Conservation (phyloP, 1,284 basidiomycete species). For the Taiwanofungus camphoratus region DNA sequence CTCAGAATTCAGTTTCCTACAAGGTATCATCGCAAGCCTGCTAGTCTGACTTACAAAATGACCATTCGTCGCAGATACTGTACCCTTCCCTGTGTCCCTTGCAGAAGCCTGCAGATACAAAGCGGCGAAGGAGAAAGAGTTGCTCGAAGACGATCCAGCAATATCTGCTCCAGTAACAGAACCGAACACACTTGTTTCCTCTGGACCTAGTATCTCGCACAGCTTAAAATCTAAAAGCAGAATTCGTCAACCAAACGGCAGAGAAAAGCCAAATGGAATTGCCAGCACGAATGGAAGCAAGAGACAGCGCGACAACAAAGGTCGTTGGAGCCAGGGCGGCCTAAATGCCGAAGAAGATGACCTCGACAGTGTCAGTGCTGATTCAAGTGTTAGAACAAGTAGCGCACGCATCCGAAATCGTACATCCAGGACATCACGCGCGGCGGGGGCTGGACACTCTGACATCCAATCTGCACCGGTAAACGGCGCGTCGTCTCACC, state of each 20-base stretch:
- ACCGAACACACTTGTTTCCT: neutral
- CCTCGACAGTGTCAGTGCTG: constrained; percentile 10
- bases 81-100: constrained; percentile 57
- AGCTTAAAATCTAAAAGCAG: constrained; percentile 9
- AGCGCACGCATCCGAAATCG: constrained; percentile 14
- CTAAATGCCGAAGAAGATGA: constrained; percentile 11
- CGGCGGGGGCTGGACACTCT: constrained; percentile 12
- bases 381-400: constrained; percentile 13
- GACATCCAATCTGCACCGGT: constrained; percentile 4
- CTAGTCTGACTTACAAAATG: neutral
- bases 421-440: constrained; percentile 13
- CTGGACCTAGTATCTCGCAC: neutral
- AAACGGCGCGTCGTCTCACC: neutral
- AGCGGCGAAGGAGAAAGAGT: constrained; percentile 50
- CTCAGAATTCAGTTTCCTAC: constrained; percentile 64
- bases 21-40: constrained; percentile 37
- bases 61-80: constrained; percentile 45
- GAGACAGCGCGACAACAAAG: constrained; percentile 17
- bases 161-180: constrained; percentile 28
- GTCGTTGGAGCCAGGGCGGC: constrained; percentile 15
- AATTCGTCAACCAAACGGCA: constrained; percentile 15
- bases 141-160: constrained; percentile 55
- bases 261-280: constrained; percentile 9
- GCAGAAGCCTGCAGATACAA: constrained; percentile 51
- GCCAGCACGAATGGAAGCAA: constrained; percentile 9